Evolutionary conservation across 768 basidiomycete genomes (phyloP).

Genomic region (Mycena latifolia): DNA sequence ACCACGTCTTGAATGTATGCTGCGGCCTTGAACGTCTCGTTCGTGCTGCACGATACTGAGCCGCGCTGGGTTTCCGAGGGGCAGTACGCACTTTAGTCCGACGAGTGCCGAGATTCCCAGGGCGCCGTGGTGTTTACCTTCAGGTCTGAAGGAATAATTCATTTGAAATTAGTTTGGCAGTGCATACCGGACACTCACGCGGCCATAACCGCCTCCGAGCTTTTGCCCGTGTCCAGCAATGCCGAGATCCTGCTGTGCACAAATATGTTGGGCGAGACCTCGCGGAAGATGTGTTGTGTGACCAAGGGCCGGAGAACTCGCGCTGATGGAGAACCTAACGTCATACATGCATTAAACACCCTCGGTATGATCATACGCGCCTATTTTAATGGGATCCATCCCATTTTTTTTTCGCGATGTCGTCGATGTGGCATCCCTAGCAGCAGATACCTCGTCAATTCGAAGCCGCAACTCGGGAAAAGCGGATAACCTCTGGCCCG

Average conservation of each 20-base stretch:
- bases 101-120: conserved; percentile 38
- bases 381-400: conserved; percentile 42
- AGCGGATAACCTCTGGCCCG: conserved; percentile 40
- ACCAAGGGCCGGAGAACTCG: conserved; percentile 45
- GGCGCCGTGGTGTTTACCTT: conserved; percentile 38
- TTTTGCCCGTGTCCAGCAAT: conserved; percentile 35
- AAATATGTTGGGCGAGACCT: conserved; percentile 46
- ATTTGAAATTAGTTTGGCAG: neutral
- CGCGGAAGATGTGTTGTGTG: conserved; percentile 45
- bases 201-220: conserved; percentile 5
- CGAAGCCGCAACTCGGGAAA: neutral
- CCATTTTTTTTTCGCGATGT: conserved; percentile 42
- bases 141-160: conserved; percentile 13
- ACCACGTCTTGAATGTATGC: conserved; percentile 39
- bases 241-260: conserved; percentile 41
- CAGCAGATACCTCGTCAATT: neutral
- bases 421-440: conserved; percentile 46
- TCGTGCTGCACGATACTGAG: conserved; percentile 18
- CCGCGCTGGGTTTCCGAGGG: too few species aligned
- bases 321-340: conserved; percentile 23
- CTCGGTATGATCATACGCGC: conserved; percentile 23
- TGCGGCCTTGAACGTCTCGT: conserved; percentile 38
- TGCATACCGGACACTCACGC: conserved; percentile 2
- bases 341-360: too few species aligned
- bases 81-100: conserved; percentile 9